Conservation (phyloP, 2,329 filamentous ascomycete genomes). For the Diaporthe nobilis region DNA sequence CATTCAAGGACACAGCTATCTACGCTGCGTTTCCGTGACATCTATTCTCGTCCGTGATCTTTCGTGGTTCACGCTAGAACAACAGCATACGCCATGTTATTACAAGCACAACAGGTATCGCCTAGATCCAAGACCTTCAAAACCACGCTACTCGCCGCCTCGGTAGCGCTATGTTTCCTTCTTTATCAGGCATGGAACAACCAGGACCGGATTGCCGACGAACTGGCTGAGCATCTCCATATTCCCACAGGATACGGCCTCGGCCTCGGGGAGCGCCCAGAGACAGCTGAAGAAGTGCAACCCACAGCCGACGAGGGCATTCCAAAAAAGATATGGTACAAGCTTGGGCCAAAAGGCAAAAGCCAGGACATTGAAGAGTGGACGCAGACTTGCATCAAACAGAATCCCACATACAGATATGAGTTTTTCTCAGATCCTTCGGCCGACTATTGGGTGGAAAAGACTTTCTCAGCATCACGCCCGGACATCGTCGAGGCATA, state of each 20-base stretch:
- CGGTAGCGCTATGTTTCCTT: background rate
- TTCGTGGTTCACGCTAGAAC: background rate
- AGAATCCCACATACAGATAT: constrained; percentile 47
- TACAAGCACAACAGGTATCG: constrained; percentile 18
- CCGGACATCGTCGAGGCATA: constrained; percentile 47
- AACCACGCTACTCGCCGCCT: background rate
- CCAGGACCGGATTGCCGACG: constrained; percentile 11
- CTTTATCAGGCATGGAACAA: constrained; percentile 12
- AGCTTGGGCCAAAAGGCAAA: constrained; percentile 54
- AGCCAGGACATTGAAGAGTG: constrained; percentile 48
- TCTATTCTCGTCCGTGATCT: background rate
- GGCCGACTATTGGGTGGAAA: constrained; percentile 69
- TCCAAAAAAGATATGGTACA: constrained; percentile 54
- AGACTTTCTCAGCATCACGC: constrained; percentile 60
- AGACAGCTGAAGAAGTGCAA: background rate
- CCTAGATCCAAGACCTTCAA: constrained; percentile 20
- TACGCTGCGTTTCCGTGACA: background rate
- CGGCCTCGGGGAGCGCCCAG: background rate
- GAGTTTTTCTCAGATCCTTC: constrained; percentile 49
- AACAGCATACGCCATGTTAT: constrained; percentile 14
- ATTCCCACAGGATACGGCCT: background rate
- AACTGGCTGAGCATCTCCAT: constrained; percentile 14
- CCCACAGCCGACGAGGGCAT: background rate
- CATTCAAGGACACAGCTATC: background rate
- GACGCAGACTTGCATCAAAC: constrained; percentile 50